Evolutionary conservation across 331 rosid genomes (phyloP).

Genomic region (Quercus phellos): DNA sequence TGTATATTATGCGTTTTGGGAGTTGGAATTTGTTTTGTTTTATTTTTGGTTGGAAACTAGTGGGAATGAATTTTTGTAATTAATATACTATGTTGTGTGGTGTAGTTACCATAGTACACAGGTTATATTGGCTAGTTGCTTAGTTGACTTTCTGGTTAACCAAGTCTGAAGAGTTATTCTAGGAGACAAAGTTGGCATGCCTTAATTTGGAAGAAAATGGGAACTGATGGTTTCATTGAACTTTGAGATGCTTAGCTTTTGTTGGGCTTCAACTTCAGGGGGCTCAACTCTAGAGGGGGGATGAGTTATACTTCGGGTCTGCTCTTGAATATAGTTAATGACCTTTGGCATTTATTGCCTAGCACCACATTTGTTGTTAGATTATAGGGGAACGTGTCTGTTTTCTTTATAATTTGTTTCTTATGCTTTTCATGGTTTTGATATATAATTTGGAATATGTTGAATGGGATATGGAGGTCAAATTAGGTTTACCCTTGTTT

Average conservation of each 20-base stretch:
- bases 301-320: constrained; percentile 20
- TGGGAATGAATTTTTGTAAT: constrained; percentile 6
- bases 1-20: constrained; percentile 4
- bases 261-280: constrained; percentile 11
- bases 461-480: not conserved
- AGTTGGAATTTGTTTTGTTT: constrained; percentile 10
- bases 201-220: constrained; percentile 28
- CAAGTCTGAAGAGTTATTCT: constrained; percentile 12
- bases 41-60: constrained; percentile 14
- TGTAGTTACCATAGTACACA: constrained; percentile 18
- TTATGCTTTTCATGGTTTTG: constrained; percentile 4
- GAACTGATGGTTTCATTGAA: constrained; percentile 27
- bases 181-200: constrained; percentile 35
- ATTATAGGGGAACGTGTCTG: constrained; percentile 1
- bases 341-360: constrained; percentile 23
- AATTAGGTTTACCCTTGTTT: constrained; percentile 3
- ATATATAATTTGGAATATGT: constrained; percentile 9
- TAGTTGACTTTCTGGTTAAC: constrained; percentile 12
- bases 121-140: constrained; percentile 27
- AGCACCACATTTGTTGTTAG: not conserved
- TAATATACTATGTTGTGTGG: constrained; percentile 16
- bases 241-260: constrained; percentile 19
- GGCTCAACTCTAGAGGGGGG: constrained; percentile 19
- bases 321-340: constrained; percentile 1
- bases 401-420: constrained; percentile 2